Evolutionary conservation across 2,329 filamentous ascomycete species (phyloP).

Genomic region (Clarireedia sp.): DNA sequence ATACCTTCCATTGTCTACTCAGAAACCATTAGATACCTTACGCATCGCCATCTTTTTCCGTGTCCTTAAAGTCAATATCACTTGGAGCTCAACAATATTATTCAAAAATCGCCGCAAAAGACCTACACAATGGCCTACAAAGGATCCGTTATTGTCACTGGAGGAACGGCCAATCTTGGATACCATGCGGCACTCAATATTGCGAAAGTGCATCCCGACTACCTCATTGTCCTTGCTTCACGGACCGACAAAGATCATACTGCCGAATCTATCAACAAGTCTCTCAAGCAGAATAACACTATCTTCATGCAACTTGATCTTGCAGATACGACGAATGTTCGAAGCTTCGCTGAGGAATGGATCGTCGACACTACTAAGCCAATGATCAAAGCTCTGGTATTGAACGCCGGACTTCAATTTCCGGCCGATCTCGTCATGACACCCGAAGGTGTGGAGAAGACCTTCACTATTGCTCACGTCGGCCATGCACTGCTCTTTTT

Average conservation of each 20-base stretch:
- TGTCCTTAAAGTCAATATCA: too few relatives aligned
- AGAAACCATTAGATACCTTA: too few relatives aligned
- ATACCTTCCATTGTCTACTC: too few relatives aligned
- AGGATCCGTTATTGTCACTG: constrained; percentile 35
- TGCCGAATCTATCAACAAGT: constrained; percentile 33
- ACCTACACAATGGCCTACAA: constrained; percentile 15
- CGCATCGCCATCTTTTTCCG: too few relatives aligned
- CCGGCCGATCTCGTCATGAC: constrained; percentile 28
- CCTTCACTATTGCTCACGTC: constrained; percentile 43
- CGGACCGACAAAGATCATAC: constrained; percentile 31
- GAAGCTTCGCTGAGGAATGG: constrained; percentile 16
- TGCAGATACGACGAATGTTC: constrained; percentile 27
- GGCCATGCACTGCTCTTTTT: constrained; percentile 44
- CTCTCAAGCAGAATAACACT: constrained; percentile 33
- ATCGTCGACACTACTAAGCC: constrained; percentile 18
- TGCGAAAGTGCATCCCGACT: constrained; percentile 33
- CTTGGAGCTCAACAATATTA: too few relatives aligned
- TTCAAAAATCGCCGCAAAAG: too few relatives aligned
- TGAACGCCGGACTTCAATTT: constrained; percentile 43
- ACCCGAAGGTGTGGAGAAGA: constrained; percentile 37
- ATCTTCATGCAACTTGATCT: constrained; percentile 32
- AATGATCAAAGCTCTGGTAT: constrained; percentile 37
- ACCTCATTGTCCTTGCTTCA: constrained; percentile 36
- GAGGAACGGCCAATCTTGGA: constrained; percentile 38
- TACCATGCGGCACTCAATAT: constrained; percentile 35